Conservation (phyloP, 768 basidiomycete species). For the Fomitopsis pulvina region DNA sequence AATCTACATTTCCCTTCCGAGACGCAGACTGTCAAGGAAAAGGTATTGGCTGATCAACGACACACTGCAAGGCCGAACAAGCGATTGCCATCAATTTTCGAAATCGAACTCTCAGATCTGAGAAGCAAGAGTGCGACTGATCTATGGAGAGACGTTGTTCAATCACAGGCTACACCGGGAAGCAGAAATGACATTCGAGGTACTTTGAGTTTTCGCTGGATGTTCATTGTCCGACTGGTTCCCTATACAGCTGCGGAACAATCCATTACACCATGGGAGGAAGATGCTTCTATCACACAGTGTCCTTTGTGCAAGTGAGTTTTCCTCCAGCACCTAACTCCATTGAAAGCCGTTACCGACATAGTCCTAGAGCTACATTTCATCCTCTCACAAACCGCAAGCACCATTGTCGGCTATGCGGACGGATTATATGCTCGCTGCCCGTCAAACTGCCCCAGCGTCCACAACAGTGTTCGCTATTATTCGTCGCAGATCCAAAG, state of each 20-base stretch:
- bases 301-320: slow-evolving; percentile 84
- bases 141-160: slow-evolving; percentile 61
- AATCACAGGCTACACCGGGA: slow-evolving; percentile 33
- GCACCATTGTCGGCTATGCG: slow-evolving; percentile 94
- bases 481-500: slow-evolving; percentile 82
- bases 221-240: neutral
- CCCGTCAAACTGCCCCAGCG: slow-evolving; percentile 71
- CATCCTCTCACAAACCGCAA: slow-evolving; percentile 89
- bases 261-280: slow-evolving; percentile 91
- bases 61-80: slow-evolving; percentile 18
- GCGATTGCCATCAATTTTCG: slow-evolving; percentile 68
- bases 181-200: slow-evolving; percentile 66
- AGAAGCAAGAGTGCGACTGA: slow-evolving; percentile 60
- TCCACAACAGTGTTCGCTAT: slow-evolving; percentile 60
- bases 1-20: slow-evolving; percentile 54
- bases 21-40: slow-evolving; percentile 9
- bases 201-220: slow-evolving; percentile 19
- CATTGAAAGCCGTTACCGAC: neutral
- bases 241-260: slow-evolving; percentile 66
- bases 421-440: slow-evolving; percentile 84
- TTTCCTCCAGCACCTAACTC: neutral
- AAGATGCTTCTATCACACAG: slow-evolving; percentile 65
- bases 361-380: slow-evolving; percentile 54
- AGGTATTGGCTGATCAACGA: slow-evolving; percentile 3
- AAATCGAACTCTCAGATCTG: slow-evolving; percentile 52